phyloP scores from a whole-genome alignment of 352 stramenopile species.

The Globisporangium megalacanthum region DNA sequence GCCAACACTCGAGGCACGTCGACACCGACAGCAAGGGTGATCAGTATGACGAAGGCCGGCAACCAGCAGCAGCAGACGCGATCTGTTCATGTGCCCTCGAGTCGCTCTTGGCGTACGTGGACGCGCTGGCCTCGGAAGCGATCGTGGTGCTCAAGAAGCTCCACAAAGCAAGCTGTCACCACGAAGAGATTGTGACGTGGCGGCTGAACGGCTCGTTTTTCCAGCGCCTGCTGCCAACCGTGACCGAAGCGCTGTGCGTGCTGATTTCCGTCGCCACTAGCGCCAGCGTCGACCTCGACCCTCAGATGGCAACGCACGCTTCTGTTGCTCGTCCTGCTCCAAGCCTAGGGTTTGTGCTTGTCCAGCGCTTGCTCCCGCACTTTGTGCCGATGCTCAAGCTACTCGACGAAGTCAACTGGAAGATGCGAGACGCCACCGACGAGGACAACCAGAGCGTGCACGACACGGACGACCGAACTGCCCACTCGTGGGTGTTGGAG shows the following conservation, averaged over 20 bases:
- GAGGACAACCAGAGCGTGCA: slow-evolving; percentile 26
- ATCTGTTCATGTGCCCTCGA: slow-evolving; percentile 19
- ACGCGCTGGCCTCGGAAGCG: slow-evolving; percentile 26
- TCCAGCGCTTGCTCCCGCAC: slow-evolving; percentile 31
- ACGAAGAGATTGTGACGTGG: slow-evolving; percentile 46
- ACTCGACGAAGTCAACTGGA: slow-evolving; percentile 59
- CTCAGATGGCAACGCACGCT: neutral
- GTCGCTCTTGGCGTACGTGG: slow-evolving; percentile 32
- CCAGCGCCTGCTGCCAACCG: slow-evolving; percentile 32
- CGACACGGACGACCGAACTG: slow-evolving; percentile 7
- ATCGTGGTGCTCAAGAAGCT: slow-evolving; percentile 36
- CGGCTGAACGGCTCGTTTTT: slow-evolving; percentile 49
- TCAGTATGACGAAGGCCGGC: neutral
- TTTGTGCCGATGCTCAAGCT: slow-evolving; percentile 46
- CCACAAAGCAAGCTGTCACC: slow-evolving; percentile 45
- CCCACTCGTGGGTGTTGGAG: slow-evolving; percentile 39
- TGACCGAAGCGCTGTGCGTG: slow-evolving; percentile 39
- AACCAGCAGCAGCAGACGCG: neutral
- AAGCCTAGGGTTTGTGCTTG: slow-evolving; percentile 17
- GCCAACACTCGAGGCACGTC: neutral
- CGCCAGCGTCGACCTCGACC: neutral
- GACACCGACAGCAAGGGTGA: neutral
- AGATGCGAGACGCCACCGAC: slow-evolving; percentile 19
- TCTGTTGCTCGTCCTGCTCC: neutral
- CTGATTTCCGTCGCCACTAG: slow-evolving; percentile 8